Percentiles rank a stretch among this genome's conserved stretches.
phyloP scores from a whole-genome alignment of 352 stramenopile species.

The Elongisporangium senticosum region DNA sequence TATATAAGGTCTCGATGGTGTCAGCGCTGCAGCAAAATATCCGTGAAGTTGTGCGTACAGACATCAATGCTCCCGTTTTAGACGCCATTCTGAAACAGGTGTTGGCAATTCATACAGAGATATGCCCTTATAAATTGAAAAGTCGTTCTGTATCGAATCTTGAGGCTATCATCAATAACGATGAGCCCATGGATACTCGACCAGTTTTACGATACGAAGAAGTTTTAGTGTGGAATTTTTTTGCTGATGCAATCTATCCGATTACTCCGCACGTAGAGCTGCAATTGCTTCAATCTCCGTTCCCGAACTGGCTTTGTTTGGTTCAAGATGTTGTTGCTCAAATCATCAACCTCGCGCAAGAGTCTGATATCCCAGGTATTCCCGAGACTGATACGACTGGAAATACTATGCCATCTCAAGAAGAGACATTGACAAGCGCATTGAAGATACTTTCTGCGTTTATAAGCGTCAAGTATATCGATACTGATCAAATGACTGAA shows the following conservation, averaged over 20 bases:
- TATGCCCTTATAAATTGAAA: conserved; percentile 9
- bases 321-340: not conserved
- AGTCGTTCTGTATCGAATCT: not conserved
- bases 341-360: not conserved
- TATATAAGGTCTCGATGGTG: conserved; percentile 17
- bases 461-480: not conserved
- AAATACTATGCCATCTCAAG: not conserved
- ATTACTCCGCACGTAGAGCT: not conserved
- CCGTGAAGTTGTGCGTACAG: conserved; percentile 31
- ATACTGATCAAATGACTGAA: not conserved
- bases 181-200: not conserved
- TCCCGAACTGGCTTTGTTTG: not conserved
- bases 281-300: not conserved
- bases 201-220: not conserved
- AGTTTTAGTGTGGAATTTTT: not conserved
- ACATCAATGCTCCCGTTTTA: conserved; percentile 22
- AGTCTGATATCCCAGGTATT: not conserved
- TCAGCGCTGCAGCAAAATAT: conserved; percentile 28
- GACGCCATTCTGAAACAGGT: conserved; percentile 11
- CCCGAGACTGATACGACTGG: not conserved
- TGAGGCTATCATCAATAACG: not conserved
- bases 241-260: not conserved
- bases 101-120: conserved; percentile 10
- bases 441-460: not conserved
- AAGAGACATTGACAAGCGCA: not conserved